Percentiles rank a stretch among this genome's conserved stretches.
phyloP scores from a whole-genome alignment of 2,329 filamentous ascomycete genomes.

The Helminthosporium solani region DNA sequence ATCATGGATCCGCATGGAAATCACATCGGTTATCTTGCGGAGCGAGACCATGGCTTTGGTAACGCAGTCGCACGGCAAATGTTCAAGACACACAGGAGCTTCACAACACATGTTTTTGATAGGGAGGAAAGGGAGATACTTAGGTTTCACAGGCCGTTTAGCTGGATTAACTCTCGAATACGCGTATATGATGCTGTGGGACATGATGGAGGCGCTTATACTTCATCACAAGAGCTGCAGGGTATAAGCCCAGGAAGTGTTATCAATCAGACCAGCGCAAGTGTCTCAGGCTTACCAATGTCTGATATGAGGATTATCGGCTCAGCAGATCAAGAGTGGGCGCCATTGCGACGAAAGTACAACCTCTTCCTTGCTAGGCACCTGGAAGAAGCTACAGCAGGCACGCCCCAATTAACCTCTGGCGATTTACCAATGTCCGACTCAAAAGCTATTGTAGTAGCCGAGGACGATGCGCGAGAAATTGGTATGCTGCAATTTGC shows the following conservation, averaged over 20 bases:
- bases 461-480: constrained; percentile 35
- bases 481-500: constrained; percentile 61
- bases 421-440: constrained; percentile 52
- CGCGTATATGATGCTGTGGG: constrained; percentile 39
- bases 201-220: constrained; percentile 25
- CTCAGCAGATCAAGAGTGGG: constrained; percentile 65
- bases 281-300: constrained; percentile 56
- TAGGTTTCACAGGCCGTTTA: constrained; percentile 62
- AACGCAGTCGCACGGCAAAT: constrained; percentile 59
- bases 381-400: constrained; percentile 40
- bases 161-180: constrained; percentile 62
- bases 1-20: constrained; percentile 65
- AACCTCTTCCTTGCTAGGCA: constrained; percentile 62
- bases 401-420: constrained; percentile 44
- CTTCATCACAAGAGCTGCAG: constrained; percentile 48
- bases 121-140: constrained; percentile 60
- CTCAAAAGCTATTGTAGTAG: constrained; percentile 49
- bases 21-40: constrained; percentile 65
- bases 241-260: constrained; percentile 47
- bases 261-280: constrained; percentile 48
- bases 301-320: constrained; percentile 63
- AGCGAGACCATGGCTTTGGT: constrained; percentile 61
- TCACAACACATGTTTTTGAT: constrained; percentile 67
- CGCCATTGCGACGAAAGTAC: constrained; percentile 62
- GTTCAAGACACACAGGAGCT: constrained; percentile 62